phyloP scores from a whole-genome alignment of 352 stramenopile species.

The Phytophthora vignae region DNA sequence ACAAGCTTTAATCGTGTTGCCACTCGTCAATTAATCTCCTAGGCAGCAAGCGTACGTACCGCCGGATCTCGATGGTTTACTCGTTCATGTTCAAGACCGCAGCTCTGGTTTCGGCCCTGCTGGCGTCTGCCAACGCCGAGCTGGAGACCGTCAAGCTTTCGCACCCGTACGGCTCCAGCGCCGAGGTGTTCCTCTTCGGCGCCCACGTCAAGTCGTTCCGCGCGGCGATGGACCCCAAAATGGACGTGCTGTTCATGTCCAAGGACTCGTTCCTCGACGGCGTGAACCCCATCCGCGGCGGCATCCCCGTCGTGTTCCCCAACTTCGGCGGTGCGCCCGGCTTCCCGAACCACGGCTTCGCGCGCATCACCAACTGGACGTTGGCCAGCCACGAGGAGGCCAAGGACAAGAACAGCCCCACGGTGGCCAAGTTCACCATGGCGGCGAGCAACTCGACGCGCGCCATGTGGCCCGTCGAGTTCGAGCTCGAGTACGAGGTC shows the following conservation, averaged over 20 bases:
- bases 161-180: conserved; percentile 68
- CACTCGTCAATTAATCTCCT: conserved; percentile 27
- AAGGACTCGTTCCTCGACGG: conserved; percentile 79
- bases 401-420: conserved; percentile 25
- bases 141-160: conserved; percentile 55
- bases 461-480: conserved; percentile 61
- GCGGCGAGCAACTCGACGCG: conserved; percentile 38
- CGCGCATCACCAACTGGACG: conserved; percentile 61
- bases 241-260: conserved; percentile 89
- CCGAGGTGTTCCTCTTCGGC: conserved; percentile 76
- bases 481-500: conserved; percentile 75
- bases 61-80: conserved; percentile 20
- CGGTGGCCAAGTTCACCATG: conserved; percentile 48
- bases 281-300: conserved; percentile 87
- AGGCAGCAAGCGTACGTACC: conserved; percentile 1
- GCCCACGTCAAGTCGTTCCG: conserved; percentile 80
- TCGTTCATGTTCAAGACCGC: conserved; percentile 28
- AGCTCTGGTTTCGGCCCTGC: conserved; percentile 22
- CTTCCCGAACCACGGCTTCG: conserved; percentile 90
- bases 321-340: conserved; percentile 74
- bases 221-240: conserved; percentile 27
- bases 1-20: not conserved
- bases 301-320: conserved; percentile 92
- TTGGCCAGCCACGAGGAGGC: conserved; percentile 21
- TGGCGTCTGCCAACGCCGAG: conserved; percentile 41